A percentile compares a stretch with the other conserved stretches of the same genome.
Conservation (phyloP, 345 rosid species). For the Moricandia moricandioides region DNA sequence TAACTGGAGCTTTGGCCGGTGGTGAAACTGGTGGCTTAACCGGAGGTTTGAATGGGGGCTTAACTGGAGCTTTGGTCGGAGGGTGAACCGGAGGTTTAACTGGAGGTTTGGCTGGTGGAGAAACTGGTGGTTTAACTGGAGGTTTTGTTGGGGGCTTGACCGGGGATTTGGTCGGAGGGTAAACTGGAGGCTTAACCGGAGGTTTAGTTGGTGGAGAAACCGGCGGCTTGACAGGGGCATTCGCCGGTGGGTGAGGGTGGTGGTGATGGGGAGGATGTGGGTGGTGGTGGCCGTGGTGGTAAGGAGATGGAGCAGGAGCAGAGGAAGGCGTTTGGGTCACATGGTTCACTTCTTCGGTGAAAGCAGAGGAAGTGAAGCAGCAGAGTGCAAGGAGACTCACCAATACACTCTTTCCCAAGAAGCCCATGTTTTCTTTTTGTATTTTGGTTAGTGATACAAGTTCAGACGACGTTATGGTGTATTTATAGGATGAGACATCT, state of each 20-base stretch:
- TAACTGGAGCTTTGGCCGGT: conserved; percentile 35
- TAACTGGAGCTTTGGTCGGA: conserved; percentile 30
- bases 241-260: conserved; percentile 27
- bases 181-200: conserved; percentile 34
- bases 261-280: conserved; percentile 37
- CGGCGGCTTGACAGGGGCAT: conserved; percentile 33
- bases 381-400: conserved; percentile 39
- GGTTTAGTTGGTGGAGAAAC: conserved; percentile 32
- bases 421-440: conserved; percentile 35
- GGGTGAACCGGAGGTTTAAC: conserved; percentile 40
- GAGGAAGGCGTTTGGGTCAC: conserved; percentile 29
- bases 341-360: conserved; percentile 35
- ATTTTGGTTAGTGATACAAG: not conserved
- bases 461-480: not conserved
- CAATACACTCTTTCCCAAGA: conserved; percentile 36
- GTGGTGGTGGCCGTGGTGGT: conserved; percentile 43
- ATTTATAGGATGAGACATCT: conserved; percentile 19
- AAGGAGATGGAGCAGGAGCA: conserved; percentile 41
- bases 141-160: conserved; percentile 29
- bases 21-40: conserved; percentile 35
- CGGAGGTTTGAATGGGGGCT: conserved; percentile 39
- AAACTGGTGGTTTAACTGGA: conserved; percentile 30
- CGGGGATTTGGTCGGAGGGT: conserved; percentile 34
- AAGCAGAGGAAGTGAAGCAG: conserved; percentile 43
- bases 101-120: conserved; percentile 38